Base-by-base conservation (phyloP, 306 rosid genomes). In the Vachellia collinsii region DNA sequence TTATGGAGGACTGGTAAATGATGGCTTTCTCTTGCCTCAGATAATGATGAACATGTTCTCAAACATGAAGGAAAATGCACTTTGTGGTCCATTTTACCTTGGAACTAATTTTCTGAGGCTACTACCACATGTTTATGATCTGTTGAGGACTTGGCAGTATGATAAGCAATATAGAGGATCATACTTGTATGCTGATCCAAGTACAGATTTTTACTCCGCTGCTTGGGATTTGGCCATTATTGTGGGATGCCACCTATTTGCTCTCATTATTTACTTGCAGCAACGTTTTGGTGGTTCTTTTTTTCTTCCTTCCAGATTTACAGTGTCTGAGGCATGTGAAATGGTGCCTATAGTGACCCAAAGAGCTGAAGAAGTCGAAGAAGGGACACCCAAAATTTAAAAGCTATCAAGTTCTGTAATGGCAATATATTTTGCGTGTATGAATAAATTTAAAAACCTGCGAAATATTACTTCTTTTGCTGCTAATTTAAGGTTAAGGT, bases 1-100 rank as follows among this genome's bases (percentile, higher is more conserved):
- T 47, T 88, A 79, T n/a, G 82, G 81, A 44, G 89, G 86, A 41
- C 82, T 88, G 79, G 82, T 91, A 6, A 70, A 83, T 77, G 92
- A 88, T 62, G 83, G 89, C 3, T 91, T 91, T 83, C 88, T 91
- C 67, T 75, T 93, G 72, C 96, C 97, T 56, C 94, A 91, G 69
- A 86, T 89, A 13, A 64, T 88, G 29, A 79, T 88, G 29, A 91
- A 89, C 85, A 3, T 88, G 80, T 81, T 83, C 39, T 71, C 69
- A 71, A 90, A 81, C 25, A 72, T 80, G 71, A 78, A 47, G 46
- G 85, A 81, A 36, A 79, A 74, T 11, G 83, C 80, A 70, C 88
- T 93, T 39, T 83, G 91, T 50, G 12, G 37, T 46, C 63, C 76
- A 10, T 93, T 88, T 77, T 89, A 88, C 85, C 17, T 83, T 50